These are phyloP conservation scores for Talaromyces atroroseus DNA, from an alignment of 2,329 filamentous ascomycete species.

Conservation along the genomic window DNA sequence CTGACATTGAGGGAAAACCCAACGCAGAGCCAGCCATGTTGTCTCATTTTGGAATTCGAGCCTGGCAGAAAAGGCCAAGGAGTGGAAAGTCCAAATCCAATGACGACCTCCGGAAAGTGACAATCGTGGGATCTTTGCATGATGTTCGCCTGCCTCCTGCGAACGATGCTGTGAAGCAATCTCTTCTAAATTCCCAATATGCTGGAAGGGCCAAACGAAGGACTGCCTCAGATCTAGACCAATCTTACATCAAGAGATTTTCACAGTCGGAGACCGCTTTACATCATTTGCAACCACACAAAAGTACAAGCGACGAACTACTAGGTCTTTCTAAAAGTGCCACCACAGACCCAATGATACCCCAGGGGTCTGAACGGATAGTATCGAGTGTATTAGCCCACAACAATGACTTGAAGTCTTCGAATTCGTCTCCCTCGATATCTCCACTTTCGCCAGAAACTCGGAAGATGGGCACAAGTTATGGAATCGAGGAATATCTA, in stretches of 20 bases:
- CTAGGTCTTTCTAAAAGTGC: background rate
- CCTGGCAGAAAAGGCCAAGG: background rate
- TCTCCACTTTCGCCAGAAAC: slow-evolving; percentile 18
- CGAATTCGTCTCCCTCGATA: slow-evolving; percentile 17
- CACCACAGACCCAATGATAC: background rate
- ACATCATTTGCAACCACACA: background rate
- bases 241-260: background rate
- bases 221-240: background rate
- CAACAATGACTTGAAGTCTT: slow-evolving; percentile 19
- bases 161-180: background rate
- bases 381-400: slow-evolving; percentile 23
- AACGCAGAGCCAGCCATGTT: background rate
- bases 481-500: slow-evolving; percentile 4
- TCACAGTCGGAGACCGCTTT: slow-evolving; percentile 8
- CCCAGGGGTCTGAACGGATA: background rate
- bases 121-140: slow-evolving; percentile 1
- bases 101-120: slow-evolving; percentile 5
- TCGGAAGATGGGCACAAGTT: slow-evolving; percentile 10
- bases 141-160: slow-evolving; percentile 7
- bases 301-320: slow-evolving; percentile 3
- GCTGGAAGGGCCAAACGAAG: background rate
- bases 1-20: background rate
- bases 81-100: background rate
- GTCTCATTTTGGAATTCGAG: background rate
- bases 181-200: background rate